Base-by-base conservation (phyloP, 2,329 filamentous ascomycete species). In the Cadophora sp. region DNA sequence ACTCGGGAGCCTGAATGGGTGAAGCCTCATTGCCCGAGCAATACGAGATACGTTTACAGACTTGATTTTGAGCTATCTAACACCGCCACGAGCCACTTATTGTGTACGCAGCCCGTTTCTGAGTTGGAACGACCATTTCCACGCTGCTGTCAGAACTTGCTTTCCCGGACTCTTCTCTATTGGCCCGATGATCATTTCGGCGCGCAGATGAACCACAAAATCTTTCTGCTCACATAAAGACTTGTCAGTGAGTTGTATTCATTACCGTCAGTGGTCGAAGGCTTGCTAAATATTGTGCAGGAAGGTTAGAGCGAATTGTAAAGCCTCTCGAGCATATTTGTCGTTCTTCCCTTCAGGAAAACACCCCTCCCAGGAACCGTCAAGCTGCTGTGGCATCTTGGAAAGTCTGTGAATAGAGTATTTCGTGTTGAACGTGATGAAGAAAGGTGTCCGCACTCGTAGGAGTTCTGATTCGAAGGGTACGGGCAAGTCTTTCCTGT, bases 381-480 rank as follows among this genome's bases (percentile, higher is more conserved):
- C 27, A 16, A 34, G 16, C 27, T 12, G 14, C 51, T 11, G 11
- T 19, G n/a, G 5, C 31, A 16, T 27, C 56, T 43, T 26, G 5
- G 11, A 14, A 26, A 59, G n/a, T n/a, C 11, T 16, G 22, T 2
- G 12, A 24, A 22, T 29, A 19, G 26, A 59, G 3, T 22, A 22
- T 7, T 26, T 26, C 22, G 43, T 40, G 31, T 59, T 43, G 22
- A 27, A 37, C 56, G 31, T 26, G 22, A 59, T 59, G 56, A 59
- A 59, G 31, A 59, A 34, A 59, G 56, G 56, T 14, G 34, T 59
- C 22, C 56, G 56, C 12, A 40, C 56, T 59, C 55, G 55, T 37
- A 40, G 22, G 34, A 59, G 31, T 59, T 19, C 34, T 27, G 56
- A 40, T 40, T 26, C 22, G 31, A 59, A 43, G 12, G 8, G 56